Evolutionary conservation across 352 stramenopile genomes (phyloP).

Genomic region (Pythium monospermum): DNA sequence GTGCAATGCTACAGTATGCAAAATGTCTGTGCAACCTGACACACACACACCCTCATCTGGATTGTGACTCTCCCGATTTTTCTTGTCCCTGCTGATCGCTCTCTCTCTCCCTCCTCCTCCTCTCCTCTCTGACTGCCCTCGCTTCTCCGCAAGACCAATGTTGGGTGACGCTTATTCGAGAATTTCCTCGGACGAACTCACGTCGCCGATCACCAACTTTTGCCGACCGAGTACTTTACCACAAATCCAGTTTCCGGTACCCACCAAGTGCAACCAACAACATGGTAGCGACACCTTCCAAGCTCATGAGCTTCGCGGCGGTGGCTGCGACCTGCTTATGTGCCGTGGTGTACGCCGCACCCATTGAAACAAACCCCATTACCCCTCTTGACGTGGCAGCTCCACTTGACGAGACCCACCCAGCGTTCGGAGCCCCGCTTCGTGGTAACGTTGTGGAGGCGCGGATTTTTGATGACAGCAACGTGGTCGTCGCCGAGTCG

Average conservation of each 20-base stretch:
- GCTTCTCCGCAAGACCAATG: too few species aligned
- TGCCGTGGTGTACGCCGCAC: not conserved
- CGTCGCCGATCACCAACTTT: not conserved
- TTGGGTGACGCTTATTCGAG: too few species aligned
- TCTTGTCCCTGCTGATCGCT: too few species aligned
- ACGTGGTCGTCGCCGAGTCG: not conserved
- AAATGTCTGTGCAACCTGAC: too few species aligned
- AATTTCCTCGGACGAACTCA: conserved; percentile 2
- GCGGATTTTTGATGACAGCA: not conserved
- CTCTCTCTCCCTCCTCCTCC: too few species aligned
- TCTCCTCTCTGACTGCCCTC: too few species aligned
- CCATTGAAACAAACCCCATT: conserved; percentile 5
- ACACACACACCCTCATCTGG: too few species aligned
- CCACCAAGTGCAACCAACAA: not conserved
- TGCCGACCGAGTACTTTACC: not conserved
- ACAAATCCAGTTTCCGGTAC: not conserved
- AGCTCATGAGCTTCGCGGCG: conserved; percentile 9
- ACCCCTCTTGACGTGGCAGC: not conserved
- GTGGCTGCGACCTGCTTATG: not conserved
- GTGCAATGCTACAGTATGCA: too few species aligned
- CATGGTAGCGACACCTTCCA: conserved; percentile 11
- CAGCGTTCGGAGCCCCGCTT: not conserved
- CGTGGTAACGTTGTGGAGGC: not conserved
- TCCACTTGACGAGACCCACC: not conserved
- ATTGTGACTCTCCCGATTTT: too few species aligned